These are phyloP conservation scores for Talaromyces wortmannii DNA, from an alignment of 495 filamentous ascomycete species.

Conservation along the genomic window DNA sequence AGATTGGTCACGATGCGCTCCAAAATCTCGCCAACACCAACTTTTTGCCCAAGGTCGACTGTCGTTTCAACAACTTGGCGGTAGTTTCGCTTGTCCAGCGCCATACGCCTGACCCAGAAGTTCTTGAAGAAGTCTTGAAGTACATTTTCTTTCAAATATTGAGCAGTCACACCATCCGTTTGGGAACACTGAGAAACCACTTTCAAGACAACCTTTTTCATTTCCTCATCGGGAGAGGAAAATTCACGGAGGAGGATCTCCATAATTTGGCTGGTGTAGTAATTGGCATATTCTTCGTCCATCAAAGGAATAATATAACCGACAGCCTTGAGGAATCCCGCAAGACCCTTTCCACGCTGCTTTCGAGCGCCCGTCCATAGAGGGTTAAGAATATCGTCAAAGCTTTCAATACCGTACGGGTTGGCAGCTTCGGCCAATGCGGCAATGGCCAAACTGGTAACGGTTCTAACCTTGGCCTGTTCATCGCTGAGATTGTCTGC, in stretches of 20 bases:
- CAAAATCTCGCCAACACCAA: slow-evolving; percentile 89
- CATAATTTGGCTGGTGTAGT: slow-evolving; percentile 98
- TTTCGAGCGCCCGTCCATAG: slow-evolving; percentile 94
- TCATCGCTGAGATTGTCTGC: slow-evolving; percentile 94
- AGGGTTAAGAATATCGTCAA: slow-evolving; percentile 94
- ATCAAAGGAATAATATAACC: slow-evolving; percentile 98
- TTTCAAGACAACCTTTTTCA: slow-evolving; percentile 99
- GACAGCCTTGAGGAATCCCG: slow-evolving; percentile 94
- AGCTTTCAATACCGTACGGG: slow-evolving; percentile 98
- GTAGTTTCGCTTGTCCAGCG: slow-evolving; percentile 93
- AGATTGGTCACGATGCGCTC: slow-evolving; percentile 90
- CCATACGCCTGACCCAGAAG: slow-evolving; percentile 98
- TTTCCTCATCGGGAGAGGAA: slow-evolving; percentile 94
- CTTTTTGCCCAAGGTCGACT: slow-evolving; percentile 94
- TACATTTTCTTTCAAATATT: slow-evolving; percentile 91
- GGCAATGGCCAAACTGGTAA: slow-evolving; percentile 90
- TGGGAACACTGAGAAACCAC: slow-evolving; percentile 95
- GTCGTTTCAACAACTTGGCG: slow-evolving; percentile 97
- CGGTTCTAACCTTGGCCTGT: slow-evolving; percentile 93
- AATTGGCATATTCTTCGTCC: slow-evolving; percentile 99
- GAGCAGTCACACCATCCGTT: slow-evolving; percentile 89
- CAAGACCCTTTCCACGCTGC: slow-evolving; percentile 92
- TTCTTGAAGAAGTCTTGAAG: slow-evolving; percentile 96
- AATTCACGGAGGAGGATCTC: slow-evolving; percentile 96
- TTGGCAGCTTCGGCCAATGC: slow-evolving; percentile 94